Evolutionary conservation across 495 filamentous ascomycete genomes (phyloP).

Genomic region (Xylaria nigripes): DNA sequence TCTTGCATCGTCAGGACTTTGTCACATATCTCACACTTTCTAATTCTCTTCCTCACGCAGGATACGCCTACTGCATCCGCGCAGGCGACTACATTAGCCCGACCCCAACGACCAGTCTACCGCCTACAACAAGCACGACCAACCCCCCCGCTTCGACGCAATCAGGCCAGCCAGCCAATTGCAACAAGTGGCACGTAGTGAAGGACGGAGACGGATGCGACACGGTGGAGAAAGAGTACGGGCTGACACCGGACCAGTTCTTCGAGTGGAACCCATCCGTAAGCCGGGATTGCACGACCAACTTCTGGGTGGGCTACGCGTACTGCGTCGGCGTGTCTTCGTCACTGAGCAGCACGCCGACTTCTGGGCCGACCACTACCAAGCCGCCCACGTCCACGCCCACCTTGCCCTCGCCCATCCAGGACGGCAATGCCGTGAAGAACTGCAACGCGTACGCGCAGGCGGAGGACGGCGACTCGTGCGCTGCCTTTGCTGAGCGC

Average conservation of each 20-base stretch:
- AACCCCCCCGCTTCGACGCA: slow-evolving; percentile 6
- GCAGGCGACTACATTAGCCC: neutral
- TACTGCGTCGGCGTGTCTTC: neutral
- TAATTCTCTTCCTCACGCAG: neutral
- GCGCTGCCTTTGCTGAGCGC: slow-evolving; percentile 1
- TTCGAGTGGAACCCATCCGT: slow-evolving; percentile 19
- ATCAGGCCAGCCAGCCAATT: slow-evolving; percentile 9
- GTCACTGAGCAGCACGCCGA: no score
- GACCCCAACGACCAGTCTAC: neutral
- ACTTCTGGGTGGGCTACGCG: slow-evolving; percentile 2
- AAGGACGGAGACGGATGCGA: slow-evolving; percentile 10
- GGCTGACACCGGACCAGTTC: slow-evolving; percentile 15
- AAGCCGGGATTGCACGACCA: slow-evolving; percentile 2
- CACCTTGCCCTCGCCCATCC: no score
- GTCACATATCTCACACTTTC: neutral
- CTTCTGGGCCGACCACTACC: no score
- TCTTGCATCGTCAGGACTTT: no score
- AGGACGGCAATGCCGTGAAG: no score
- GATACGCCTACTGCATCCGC: neutral
- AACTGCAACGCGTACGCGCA: slow-evolving; percentile 10
- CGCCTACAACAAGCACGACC: neutral
- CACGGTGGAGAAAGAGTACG: neutral
- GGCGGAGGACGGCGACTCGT: neutral
- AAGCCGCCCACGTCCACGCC: no score
- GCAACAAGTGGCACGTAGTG: slow-evolving; percentile 13